These are phyloP conservation scores for Ophiognomonia clavigignenti-juglandacearum DNA, from an alignment of 2,329 filamentous ascomycete species.

Conservation along the genomic window DNA sequence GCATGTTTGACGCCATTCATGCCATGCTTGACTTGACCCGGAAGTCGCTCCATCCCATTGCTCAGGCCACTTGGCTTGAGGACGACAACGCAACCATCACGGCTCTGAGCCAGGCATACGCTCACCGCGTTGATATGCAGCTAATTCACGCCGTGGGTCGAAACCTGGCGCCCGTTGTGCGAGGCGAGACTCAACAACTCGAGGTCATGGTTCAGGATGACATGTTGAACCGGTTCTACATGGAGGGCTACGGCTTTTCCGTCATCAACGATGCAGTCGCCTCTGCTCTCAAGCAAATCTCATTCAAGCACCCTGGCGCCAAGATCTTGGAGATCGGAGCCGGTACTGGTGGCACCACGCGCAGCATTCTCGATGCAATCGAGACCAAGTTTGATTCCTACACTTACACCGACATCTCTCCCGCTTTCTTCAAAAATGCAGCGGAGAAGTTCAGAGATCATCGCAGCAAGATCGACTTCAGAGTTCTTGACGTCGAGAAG, in stretches of 20 bases:
- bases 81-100: conserved; percentile 10
- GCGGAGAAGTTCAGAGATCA: neutral
- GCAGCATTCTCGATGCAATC: conserved; percentile 27
- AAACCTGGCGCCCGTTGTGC: conserved; percentile 25
- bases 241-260: conserved; percentile 17
- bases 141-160: conserved; percentile 25
- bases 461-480: conserved; percentile 3
- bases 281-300: conserved; percentile 28
- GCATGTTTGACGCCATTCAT: neutral
- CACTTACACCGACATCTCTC: conserved; percentile 38
- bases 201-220: conserved; percentile 28
- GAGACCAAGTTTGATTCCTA: conserved; percentile 30
- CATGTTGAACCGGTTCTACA: conserved; percentile 25
- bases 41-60: neutral
- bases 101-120: conserved; percentile 1
- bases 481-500: conserved; percentile 24
- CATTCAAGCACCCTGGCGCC: conserved; percentile 23
- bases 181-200: conserved; percentile 25
- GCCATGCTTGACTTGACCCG: neutral
- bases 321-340: conserved; percentile 34
- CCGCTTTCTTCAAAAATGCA: conserved; percentile 32
- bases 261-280: conserved; percentile 21
- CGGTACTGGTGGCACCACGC: conserved; percentile 36
- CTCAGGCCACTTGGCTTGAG: neutral
- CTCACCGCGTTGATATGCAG: conserved; percentile 16